Evolutionary conservation across 2,329 filamentous ascomycete species (phyloP), one percentile per base, ranked within the genome.

Genomic region (Bipolaris sorokiniana): DNA sequence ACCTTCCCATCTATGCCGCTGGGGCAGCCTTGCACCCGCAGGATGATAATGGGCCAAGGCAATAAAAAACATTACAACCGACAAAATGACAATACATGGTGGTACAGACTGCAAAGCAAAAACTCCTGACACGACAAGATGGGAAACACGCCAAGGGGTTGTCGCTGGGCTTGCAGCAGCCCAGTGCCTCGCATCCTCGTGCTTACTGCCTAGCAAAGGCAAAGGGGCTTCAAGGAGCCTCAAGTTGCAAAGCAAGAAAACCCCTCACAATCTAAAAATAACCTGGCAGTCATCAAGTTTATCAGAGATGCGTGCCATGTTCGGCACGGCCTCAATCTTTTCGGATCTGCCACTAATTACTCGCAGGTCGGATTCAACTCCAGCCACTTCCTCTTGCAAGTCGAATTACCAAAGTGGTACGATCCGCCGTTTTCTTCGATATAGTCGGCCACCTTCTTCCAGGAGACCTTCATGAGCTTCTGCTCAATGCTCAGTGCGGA

Each of bases 341-440:
- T 42, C 15, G 9, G 5, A n/a, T 26, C 0, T 23, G 15, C 36
- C 3, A 16, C 22, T 15, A 9, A 44, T 50, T n/a, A 54, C 40
- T 55, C 22, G 33, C n/a, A 45, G 20, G 4, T 31, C 7, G 50
- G 31, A 36, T 67, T 51, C 11, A 69, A 26, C 68, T 86, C 81
- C 15, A 78, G 72, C 82, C 84, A 88, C 75, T 86, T 87, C 75
- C 84, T 86, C 72, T 86, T 86, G 65, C 84, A 86, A 0, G 86
- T 87, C 2, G 84, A 81, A 63, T 85, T 83, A 2, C 84, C 85
- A 65, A 87, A 88, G 33, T 79, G 78, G 66, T 88, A 88, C 2
- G 81, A 82, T 7, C 84, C 84, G 2, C 84, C 83, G 42, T 82
- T 69, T 3, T 73, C 65, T 60, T 68, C 72, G 53, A 88, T 86